phyloP scores from a whole-genome alignment of 2,329 filamentous ascomycete genomes.

The Fusarium nodosum region DNA sequence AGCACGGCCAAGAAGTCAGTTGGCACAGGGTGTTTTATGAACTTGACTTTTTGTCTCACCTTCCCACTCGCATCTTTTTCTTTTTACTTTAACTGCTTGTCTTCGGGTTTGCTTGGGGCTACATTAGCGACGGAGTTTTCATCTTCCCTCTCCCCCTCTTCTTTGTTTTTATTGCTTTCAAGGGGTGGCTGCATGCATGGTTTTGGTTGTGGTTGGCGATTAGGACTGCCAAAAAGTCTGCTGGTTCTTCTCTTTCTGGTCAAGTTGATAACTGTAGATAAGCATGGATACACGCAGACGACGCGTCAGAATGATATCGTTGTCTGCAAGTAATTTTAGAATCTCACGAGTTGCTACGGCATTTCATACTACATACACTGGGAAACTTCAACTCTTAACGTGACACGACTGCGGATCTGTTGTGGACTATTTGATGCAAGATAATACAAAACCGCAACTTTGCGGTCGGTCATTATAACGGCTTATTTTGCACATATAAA shows the following conservation, averaged over 20 bases:
- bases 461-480: background rate
- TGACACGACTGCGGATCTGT: background rate
- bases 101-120: constrained; percentile 23
- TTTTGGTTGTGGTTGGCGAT: constrained; percentile 29
- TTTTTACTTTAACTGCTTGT: constrained; percentile 14
- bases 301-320: constrained; percentile 40
- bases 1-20: constrained; percentile 41
- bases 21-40: constrained; percentile 39
- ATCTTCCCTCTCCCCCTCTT: constrained; percentile 22
- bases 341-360: constrained; percentile 24
- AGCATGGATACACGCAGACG: constrained; percentile 18
- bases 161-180: constrained; percentile 10
- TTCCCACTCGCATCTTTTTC: constrained; percentile 15
- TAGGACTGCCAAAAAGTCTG: constrained; percentile 13
- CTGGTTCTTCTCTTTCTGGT: constrained; percentile 10
- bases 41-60: constrained; percentile 20
- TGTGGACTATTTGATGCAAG: background rate
- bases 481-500: background rate
- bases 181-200: constrained; percentile 39
- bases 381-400: no score
- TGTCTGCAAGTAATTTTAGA: constrained; percentile 41
- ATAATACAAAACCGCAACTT: constrained; percentile 29
- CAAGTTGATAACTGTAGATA: constrained; percentile 33
- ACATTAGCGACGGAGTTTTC: constrained; percentile 60
- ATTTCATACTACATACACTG: background rate